These are phyloP conservation scores for Phialophora chinensis DNA, from an alignment of 2,329 filamentous ascomycete genomes.

Conservation along the genomic window DNA sequence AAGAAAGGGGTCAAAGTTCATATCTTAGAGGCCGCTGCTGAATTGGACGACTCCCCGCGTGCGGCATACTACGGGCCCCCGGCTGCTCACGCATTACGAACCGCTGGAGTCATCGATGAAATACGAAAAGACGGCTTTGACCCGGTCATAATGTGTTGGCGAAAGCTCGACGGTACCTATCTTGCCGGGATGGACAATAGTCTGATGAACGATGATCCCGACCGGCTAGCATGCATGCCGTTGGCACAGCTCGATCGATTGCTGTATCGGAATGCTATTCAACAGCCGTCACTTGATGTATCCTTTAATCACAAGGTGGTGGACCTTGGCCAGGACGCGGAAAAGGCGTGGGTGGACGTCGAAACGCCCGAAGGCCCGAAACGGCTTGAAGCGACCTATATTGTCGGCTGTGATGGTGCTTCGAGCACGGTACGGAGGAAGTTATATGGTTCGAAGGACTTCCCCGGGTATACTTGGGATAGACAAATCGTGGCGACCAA, in stretches of 20 bases:
- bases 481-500: slow-evolving; percentile 39
- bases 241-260: slow-evolving; percentile 53
- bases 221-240: slow-evolving; percentile 53
- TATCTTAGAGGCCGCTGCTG: slow-evolving; percentile 60
- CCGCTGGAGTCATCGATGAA: slow-evolving; percentile 64
- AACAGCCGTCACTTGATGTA: slow-evolving; percentile 45
- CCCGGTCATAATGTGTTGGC: slow-evolving; percentile 53
- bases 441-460: slow-evolving; percentile 35
- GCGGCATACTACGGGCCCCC: slow-evolving; percentile 68
- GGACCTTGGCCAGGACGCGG: slow-evolving; percentile 34
- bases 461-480: slow-evolving; percentile 37
- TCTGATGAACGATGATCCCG: slow-evolving; percentile 38
- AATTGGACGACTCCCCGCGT: slow-evolving; percentile 65
- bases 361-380: slow-evolving; percentile 34
- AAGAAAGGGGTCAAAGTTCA: slow-evolving; percentile 44
- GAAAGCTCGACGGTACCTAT: slow-evolving; percentile 48
- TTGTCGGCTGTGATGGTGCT: slow-evolving; percentile 52
- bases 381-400: slow-evolving; percentile 48
- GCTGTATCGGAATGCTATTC: slow-evolving; percentile 48
- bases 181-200: slow-evolving; percentile 42
- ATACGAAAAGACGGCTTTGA: slow-evolving; percentile 53
- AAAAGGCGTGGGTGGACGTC: slow-evolving; percentile 36
- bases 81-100: slow-evolving; percentile 62
- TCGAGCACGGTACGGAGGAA: slow-evolving; percentile 36
- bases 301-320: slow-evolving; percentile 53